Base-by-base conservation (phyloP, 2,329 filamentous ascomycete species). In the Lasiodiplodia citricola region DNA sequence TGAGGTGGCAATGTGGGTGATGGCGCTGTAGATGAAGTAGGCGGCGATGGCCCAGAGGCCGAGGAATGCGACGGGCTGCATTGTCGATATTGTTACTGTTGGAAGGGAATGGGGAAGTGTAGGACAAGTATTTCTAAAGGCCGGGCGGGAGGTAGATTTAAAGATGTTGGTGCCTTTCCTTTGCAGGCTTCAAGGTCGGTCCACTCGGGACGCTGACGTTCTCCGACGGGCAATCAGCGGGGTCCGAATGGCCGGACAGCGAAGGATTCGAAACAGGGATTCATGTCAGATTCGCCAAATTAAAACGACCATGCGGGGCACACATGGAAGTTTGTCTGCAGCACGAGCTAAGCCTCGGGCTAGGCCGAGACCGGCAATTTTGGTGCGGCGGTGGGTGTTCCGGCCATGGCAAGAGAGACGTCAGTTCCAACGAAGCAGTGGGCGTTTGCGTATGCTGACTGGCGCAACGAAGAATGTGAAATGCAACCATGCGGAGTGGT, bases 11-110 rank as follows among this genome's bases (percentile, higher is more conserved):
- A 77, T 72, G 70, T 79, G 80, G 2, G 80, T 73, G 52, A 82
- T 68, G 7, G 74, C 72, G 18, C 73, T 75, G 71, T 77, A 79
- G 64, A 79, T 25, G 54, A 78, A 62, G 72, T 80, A 83, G 57
- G 76, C 69, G 6, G 79, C 25, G 57, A 80, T 37, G 51, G 67
- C 58, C 37, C 67, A 77, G 37, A 77, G 69, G 50, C 75, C 73
- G 10, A 72, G 73, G 63, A 77, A 72, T 58, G 78, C 71, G 60
- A 73, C 70, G 38, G 62, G 73, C 47, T 77, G 74, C 76, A 78
- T 78, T 21, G 25, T 37, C 7, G 35, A 28, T 7, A 7, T 28
- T 6, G 28, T 28, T 28, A 28, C 28, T 6, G 28, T 6, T 6
- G 28, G 1, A 28, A 28, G 25, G 28, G 28, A 28, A 28, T 6